phyloP scores from a whole-genome alignment of 768 basidiomycete genomes.

The Peribolospora kevripleyi region DNA sequence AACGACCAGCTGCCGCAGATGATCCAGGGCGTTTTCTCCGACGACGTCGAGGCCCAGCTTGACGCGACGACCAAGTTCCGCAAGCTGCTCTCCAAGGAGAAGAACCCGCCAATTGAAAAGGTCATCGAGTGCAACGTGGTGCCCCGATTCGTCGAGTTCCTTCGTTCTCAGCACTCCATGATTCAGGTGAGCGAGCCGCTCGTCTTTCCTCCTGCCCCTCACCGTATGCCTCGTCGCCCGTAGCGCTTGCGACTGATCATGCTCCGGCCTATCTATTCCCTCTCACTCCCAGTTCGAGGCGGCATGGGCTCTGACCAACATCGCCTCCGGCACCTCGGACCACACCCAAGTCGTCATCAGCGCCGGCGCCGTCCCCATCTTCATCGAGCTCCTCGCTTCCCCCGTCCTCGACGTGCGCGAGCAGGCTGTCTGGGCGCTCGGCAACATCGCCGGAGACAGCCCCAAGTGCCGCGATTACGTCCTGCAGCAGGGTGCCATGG shows the following conservation, averaged over 20 bases:
- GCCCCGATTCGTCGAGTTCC: constrained; percentile 86
- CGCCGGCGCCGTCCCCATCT: constrained; percentile 82
- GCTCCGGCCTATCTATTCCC: constrained; percentile 15
- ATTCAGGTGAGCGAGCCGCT: constrained; percentile 21
- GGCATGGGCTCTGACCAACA: constrained; percentile 94
- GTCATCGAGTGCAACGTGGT: constrained; percentile 96
- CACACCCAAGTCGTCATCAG: constrained; percentile 96
- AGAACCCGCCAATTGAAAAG: constrained; percentile 95
- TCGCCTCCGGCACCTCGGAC: constrained; percentile 90
- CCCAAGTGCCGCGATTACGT: constrained; percentile 95
- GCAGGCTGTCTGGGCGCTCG: constrained; percentile 97
- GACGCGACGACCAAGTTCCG: constrained; percentile 97
- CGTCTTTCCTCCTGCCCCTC: background rate
- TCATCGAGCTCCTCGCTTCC: constrained; percentile 89
- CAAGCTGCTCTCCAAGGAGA: constrained; percentile 95
- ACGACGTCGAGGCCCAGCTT: constrained; percentile 70
- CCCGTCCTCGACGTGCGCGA: constrained; percentile 85
- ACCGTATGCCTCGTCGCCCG: background rate
- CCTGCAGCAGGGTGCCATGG: constrained; percentile 69
- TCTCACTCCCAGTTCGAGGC: constrained; percentile 53
- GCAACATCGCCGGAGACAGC: constrained; percentile 97
- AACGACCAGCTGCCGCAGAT: constrained; percentile 47
- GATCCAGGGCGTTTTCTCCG: constrained; percentile 77
- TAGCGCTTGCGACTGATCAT: background rate
- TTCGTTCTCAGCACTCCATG: constrained; percentile 30